These are phyloP conservation scores for Pythium apleroticum DNA, from an alignment of 352 stramenopile species.

Conservation along the genomic window DNA sequence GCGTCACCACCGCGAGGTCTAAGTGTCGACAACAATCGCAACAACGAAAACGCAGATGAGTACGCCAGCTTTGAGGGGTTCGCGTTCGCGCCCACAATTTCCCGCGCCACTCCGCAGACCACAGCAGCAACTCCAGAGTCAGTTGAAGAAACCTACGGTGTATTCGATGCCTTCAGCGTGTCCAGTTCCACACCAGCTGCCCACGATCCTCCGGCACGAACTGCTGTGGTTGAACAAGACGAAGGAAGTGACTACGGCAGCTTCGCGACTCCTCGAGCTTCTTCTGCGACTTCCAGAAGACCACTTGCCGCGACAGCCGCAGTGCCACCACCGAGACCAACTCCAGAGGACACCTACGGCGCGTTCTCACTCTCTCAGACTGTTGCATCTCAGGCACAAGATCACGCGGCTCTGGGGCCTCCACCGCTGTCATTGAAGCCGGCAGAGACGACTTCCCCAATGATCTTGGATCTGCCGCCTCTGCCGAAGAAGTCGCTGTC, in stretches of 20 bases:
- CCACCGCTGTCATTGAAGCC: conserved; percentile 3
- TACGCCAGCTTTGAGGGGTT: conserved; percentile 30
- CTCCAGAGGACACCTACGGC: conserved; percentile 16
- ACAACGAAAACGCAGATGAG: conserved; percentile 8
- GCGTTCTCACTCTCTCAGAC: conserved; percentile 17
- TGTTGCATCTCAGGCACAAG: not conserved
- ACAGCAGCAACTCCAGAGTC: not conserved
- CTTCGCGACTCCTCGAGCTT: conserved; percentile 42
- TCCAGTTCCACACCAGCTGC: not conserved
- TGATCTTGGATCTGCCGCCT: not conserved
- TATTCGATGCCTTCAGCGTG: conserved; percentile 28
- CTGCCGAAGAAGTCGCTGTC: conserved; percentile 3
- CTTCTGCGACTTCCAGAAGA: too few species aligned
- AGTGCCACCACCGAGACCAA: not conserved
- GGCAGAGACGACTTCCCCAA: not conserved
- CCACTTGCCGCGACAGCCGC: not conserved
- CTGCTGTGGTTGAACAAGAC: not conserved
- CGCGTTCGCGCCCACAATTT: not conserved
- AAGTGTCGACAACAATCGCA: not conserved
- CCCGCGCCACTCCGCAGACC: not conserved
- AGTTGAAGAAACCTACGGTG: conserved; percentile 26
- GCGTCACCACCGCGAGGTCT: not conserved
- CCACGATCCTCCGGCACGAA: not conserved
- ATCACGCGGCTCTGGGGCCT: not conserved
- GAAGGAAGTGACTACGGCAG: conserved; percentile 40